A percentile compares a stretch with the other conserved stretches of the same genome.
Evolutionary conservation across 2,329 filamentous ascomycete genomes (phyloP).

Genomic region (Chaetothyriales sp.): DNA sequence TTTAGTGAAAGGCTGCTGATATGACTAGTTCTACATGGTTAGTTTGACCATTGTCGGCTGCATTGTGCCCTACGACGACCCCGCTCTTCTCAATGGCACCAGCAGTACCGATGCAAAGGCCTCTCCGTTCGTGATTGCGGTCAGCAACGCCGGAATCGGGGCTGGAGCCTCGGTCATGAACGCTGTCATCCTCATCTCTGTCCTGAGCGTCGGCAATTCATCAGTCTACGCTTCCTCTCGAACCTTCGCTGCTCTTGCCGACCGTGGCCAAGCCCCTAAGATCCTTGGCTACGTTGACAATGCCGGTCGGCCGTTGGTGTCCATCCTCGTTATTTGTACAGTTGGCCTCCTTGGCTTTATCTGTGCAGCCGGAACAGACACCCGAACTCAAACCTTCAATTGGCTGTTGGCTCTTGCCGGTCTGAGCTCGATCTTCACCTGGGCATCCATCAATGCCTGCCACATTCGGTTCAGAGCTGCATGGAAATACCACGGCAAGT

Average conservation of each 20-base stretch:
- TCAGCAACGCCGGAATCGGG: conserved; percentile 43
- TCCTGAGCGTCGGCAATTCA: conserved; percentile 44
- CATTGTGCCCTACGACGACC: conserved; percentile 47
- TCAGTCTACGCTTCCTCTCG: conserved; percentile 42
- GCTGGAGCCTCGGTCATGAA: conserved; percentile 53
- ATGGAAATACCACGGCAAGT: conserved; percentile 56
- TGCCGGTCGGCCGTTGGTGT: conserved; percentile 29
- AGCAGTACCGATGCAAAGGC: conserved; percentile 32
- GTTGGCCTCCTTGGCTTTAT: conserved; percentile 30
- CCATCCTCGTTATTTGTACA: conserved; percentile 23
- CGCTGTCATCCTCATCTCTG: conserved; percentile 47
- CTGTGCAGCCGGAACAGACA: conserved; percentile 20
- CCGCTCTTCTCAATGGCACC: conserved; percentile 42
- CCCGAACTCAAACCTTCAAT: conserved; percentile 39
- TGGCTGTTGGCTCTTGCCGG: conserved; percentile 52
- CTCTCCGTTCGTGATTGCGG: conserved; percentile 52
- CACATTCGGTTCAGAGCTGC: conserved; percentile 81
- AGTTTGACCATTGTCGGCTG: conserved; percentile 31
- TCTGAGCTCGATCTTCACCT: conserved; percentile 48
- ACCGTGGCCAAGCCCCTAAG: conserved; percentile 29
- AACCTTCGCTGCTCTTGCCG: conserved; percentile 39
- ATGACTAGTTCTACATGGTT: conserved; percentile 30
- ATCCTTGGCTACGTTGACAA: conserved; percentile 32
- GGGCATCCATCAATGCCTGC: conserved; percentile 51
- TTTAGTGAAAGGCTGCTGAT: background rate